Percentiles rank a stretch among this genome's conserved stretches.
These are phyloP conservation scores for Cytospora paraplurivora DNA, from an alignment of 2,329 filamentous ascomycete species.

Conservation along the genomic window DNA sequence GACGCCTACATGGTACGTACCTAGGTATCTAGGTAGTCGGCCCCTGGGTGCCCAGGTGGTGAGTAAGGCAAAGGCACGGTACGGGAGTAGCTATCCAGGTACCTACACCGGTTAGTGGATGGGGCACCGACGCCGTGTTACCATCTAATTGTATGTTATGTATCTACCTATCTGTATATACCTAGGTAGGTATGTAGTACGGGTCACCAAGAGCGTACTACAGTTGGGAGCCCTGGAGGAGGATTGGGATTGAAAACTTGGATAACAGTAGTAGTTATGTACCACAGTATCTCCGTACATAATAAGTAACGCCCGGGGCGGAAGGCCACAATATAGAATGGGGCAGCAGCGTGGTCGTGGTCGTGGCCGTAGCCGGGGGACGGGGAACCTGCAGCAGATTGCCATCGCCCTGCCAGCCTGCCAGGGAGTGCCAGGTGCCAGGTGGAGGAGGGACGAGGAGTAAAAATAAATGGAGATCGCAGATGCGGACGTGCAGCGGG, in stretches of 20 bases:
- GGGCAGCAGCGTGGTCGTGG: conserved; percentile 4
- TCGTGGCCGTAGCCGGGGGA: background rate
- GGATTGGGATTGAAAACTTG: too few relatives aligned
- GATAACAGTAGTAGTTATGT: background rate
- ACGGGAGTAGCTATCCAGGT: background rate
- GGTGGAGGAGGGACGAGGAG: background rate
- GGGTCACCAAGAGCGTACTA: background rate
- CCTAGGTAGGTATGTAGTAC: background rate
- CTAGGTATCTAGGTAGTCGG: too few relatives aligned
- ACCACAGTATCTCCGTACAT: background rate
- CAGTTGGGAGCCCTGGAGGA: background rate
- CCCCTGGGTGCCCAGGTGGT: too few relatives aligned
- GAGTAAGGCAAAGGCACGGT: too few relatives aligned
- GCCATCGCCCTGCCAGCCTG: background rate
- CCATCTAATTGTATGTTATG: background rate
- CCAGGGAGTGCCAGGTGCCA: background rate
- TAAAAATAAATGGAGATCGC: background rate
- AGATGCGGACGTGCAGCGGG: conserved; percentile 4
- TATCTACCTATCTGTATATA: background rate
- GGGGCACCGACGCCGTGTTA: conserved; percentile 1
- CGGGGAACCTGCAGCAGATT: background rate
- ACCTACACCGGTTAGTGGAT: background rate
- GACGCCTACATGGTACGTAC: too few relatives aligned
- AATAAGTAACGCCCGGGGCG: background rate
- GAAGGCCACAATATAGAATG: background rate